Evolutionary conservation across 2,329 filamentous ascomycete species (phyloP), one percentile per base, ranked within the genome.

Genomic region (Aspergillus aculeatinus): DNA sequence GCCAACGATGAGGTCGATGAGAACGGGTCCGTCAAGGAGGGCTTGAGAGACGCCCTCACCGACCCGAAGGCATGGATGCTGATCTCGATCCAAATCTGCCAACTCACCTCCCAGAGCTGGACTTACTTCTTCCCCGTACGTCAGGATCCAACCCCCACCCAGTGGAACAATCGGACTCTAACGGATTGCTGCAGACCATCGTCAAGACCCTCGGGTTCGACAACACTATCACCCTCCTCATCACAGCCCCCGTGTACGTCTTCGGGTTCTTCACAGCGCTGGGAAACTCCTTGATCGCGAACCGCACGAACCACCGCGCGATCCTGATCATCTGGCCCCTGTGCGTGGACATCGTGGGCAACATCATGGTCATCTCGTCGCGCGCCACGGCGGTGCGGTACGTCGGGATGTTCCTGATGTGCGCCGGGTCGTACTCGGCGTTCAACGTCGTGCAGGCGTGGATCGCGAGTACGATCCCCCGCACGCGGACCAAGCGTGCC

Each of bases 241-340:
- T 68, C 27, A 68, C 65, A 3, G 65, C 63, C 0, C 66, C 66
- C 0, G 65, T 68, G 3, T 67, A 67, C 25, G 63, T 68, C 7
- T 66, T 67, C 11, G 60, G 65, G 12, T 54, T 80, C 73, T 23
- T 73, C 58, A 65, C 79, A 67, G 50, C 77, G 68, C 52, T 72
- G 54, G 55, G 71, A 63, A 62, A 80, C 72, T 59, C 74, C 67
- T 44, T 67, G 57, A 42, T 66, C 21, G 63, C 65, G 3, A 66
- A 60, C 16, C 59, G 61, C 10, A 67, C 64, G 3, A 53, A 64
- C 44, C 50, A 59, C 19, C 61, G 60, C 2, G 60, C 62, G 3
- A 39, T 61, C 9, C 44, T 66, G 12, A 66, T 66, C n/a, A 56
- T 61, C 5, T 66, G 64, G 64, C 64, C 64, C 3, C 51, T 66